phyloP scores from a whole-genome alignment of 495 filamentous ascomycete genomes.

The Daldinia childiae region DNA sequence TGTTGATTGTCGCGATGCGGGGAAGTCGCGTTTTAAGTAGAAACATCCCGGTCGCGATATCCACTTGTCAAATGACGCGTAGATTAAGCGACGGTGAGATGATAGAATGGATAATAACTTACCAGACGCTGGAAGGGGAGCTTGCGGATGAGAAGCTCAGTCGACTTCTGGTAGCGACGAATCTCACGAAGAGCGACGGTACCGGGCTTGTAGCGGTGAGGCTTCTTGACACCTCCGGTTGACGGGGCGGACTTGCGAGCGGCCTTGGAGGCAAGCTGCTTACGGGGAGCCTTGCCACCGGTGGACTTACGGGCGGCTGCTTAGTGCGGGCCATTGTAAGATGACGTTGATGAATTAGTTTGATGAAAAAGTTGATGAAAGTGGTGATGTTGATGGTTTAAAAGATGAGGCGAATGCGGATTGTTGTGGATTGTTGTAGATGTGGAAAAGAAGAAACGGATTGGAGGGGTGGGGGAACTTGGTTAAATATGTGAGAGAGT shows the following conservation, averaged over 20 bases:
- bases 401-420: conserved; percentile 48
- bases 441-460: conserved; percentile 59
- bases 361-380: conserved; percentile 61
- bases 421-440: conserved; percentile 48
- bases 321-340: conserved; percentile 96
- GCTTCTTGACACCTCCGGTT: conserved; percentile 96
- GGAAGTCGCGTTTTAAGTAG: conserved; percentile 15
- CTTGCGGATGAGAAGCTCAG: conserved; percentile 99
- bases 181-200: conserved; percentile 99
- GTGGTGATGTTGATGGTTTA: conserved; percentile 38
- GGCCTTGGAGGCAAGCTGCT: conserved; percentile 79
- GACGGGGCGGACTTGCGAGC: conserved; percentile 66
- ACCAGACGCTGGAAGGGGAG: conserved; percentile 99
- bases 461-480: conserved; percentile 54
- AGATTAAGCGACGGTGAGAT: not conserved
- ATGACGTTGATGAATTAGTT: conserved; percentile 54
- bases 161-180: conserved; percentile 99
- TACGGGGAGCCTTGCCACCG: conserved; percentile 99
- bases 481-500: conserved; percentile 56
- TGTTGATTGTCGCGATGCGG: conserved; percentile 21
- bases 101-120: conserved; percentile 41
- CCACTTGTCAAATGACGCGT: conserved; percentile 4
- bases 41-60: not conserved
- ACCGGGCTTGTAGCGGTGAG: conserved; percentile 99
- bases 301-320: conserved; percentile 99